A percentile compares a stretch with the other conserved stretches of the same genome.
Evolutionary conservation across 148 eudicot species (phyloP).

Genomic region (Fagopyrum tataricum): DNA sequence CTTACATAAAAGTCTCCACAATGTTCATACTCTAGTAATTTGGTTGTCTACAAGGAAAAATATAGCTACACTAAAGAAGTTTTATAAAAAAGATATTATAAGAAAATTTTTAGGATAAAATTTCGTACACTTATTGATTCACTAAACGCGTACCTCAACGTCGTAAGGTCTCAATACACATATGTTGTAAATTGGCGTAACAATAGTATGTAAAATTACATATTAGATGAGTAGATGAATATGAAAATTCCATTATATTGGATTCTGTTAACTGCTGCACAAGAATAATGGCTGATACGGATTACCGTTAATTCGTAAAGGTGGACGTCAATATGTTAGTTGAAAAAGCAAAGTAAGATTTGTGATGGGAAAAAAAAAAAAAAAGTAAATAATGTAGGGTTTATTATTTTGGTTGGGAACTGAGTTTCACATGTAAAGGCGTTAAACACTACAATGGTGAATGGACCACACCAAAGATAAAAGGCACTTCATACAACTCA

Average conservation of each 20-base stretch:
- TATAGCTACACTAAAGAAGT: no score
- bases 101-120: no score
- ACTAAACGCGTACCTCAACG: no score
- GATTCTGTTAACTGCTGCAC: background rate
- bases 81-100: no score
- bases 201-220: background rate
- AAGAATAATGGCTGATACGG: slow-evolving; percentile 3
- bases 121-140: no score
- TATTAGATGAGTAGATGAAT: no score
- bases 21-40: background rate
- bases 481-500: background rate
- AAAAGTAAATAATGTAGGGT: background rate
- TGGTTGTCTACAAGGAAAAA: no score
- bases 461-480: background rate
- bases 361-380: background rate
- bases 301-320: background rate
- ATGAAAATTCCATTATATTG: background rate
- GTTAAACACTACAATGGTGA: slow-evolving; percentile 8
- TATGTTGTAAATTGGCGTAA: no score
- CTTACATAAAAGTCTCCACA: no score
- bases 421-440: slow-evolving; percentile 6
- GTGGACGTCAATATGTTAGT: slow-evolving; percentile 2
- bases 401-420: slow-evolving; percentile 6
- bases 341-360: slow-evolving; percentile 1
- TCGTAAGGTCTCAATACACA: no score